Evolutionary conservation across 768 basidiomycete species (phyloP).

Genomic region (Auriscalpium vulgare): DNA sequence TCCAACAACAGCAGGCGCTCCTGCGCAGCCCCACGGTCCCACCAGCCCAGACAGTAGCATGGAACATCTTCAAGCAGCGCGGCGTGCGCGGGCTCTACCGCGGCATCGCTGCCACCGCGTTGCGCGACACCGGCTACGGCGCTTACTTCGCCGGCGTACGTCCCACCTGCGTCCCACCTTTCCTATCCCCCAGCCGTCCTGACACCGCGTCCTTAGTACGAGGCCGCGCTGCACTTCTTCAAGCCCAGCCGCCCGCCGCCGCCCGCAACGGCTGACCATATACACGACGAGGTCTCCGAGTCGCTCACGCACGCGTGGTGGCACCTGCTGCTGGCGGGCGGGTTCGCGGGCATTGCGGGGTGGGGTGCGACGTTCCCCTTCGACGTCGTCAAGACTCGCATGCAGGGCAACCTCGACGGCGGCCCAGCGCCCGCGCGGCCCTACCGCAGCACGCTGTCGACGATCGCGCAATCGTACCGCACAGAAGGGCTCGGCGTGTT

Average conservation of each 20-base stretch:
- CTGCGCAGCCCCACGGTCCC: slow-evolving; percentile 5
- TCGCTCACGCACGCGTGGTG: slow-evolving; percentile 30
- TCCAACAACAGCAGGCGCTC: slow-evolving; percentile 62
- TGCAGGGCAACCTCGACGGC: slow-evolving; percentile 44
- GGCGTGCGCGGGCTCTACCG: slow-evolving; percentile 70
- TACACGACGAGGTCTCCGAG: slow-evolving; percentile 35
- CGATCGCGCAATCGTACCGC: slow-evolving; percentile 51
- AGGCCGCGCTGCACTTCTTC: slow-evolving; percentile 51
- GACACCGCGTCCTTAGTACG: slow-evolving; percentile 37
- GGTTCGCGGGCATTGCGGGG: slow-evolving; percentile 65
- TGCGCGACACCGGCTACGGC: slow-evolving; percentile 79
- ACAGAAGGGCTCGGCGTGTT: slow-evolving; percentile 64
- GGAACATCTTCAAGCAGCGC: slow-evolving; percentile 42
- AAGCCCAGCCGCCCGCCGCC: slow-evolving; percentile 16
- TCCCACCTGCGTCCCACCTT: background rate
- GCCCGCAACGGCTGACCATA: slow-evolving; percentile 24
- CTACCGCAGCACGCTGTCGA: slow-evolving; percentile 51
- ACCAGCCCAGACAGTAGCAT: slow-evolving; percentile 41
- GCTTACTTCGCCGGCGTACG: slow-evolving; percentile 54
- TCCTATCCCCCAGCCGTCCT: background rate
- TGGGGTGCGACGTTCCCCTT: slow-evolving; percentile 83
- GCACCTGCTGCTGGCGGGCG: slow-evolving; percentile 69
- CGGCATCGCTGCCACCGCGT: slow-evolving; percentile 62
- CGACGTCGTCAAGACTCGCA: slow-evolving; percentile 85
- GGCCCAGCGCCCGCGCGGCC: slow-evolving; percentile 30